Evolutionary conservation across 2,329 filamentous ascomycete species (phyloP).

Genomic region (Periconia sp.): DNA sequence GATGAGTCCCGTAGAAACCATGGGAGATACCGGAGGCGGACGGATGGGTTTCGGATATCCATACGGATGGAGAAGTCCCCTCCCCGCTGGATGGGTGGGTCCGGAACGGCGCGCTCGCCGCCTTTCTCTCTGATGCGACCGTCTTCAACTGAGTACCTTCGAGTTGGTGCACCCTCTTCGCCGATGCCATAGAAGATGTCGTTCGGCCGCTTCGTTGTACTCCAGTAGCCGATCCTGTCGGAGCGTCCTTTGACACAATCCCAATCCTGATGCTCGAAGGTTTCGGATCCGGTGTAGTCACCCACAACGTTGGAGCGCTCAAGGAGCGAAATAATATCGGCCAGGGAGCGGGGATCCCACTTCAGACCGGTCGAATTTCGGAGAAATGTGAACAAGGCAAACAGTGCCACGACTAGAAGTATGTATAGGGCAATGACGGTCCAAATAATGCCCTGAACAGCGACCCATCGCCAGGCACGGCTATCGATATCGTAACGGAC

Average conservation of each 20-base stretch:
- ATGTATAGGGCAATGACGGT: slow-evolving; percentile 76
- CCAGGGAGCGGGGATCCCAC: slow-evolving; percentile 85
- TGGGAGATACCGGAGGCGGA: slow-evolving; percentile 73
- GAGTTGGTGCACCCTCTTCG: slow-evolving; percentile 61
- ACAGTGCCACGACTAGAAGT: slow-evolving; percentile 64
- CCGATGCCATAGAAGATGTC: slow-evolving; percentile 82
- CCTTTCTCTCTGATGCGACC: slow-evolving; percentile 57
- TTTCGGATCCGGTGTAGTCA: slow-evolving; percentile 74
- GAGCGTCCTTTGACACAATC: slow-evolving; percentile 63
- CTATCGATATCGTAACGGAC: slow-evolving; percentile 65
- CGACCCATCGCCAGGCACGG: slow-evolving; percentile 76
- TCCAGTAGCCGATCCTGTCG: slow-evolving; percentile 88
- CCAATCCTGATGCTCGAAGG: slow-evolving; percentile 59
- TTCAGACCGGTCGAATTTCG: slow-evolving; percentile 73
- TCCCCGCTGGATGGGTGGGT: slow-evolving; percentile 7
- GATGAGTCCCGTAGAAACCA: slow-evolving; percentile 74
- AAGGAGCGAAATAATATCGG: slow-evolving; percentile 78
- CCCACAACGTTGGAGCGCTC: slow-evolving; percentile 78
- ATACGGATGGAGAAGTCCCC: slow-evolving; percentile 56
- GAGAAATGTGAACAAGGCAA: slow-evolving; percentile 68
- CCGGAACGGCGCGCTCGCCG: slow-evolving; percentile 29
- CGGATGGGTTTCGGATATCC: slow-evolving; percentile 57
- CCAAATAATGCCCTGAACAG: slow-evolving; percentile 81
- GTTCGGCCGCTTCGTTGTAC: slow-evolving; percentile 66
- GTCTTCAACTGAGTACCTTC: slow-evolving; percentile 57